Percentiles rank a stretch among this genome's conserved stretches.
Evolutionary conservation across 345 rosid species (phyloP).

Genomic region (Iberis pinnata): DNA sequence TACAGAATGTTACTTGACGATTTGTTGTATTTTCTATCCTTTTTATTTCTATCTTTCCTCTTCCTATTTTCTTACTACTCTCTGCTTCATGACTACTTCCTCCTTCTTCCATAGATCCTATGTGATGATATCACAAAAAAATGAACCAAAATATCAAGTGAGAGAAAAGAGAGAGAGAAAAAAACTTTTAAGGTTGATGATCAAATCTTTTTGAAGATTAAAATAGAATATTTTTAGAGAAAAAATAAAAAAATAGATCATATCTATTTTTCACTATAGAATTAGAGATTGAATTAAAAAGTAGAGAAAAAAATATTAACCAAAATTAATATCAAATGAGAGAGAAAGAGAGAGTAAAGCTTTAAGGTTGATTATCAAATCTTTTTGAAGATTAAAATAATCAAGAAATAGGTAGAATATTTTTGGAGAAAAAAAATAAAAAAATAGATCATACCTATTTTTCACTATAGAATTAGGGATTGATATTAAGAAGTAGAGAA

Average conservation of each 20-base stretch:
- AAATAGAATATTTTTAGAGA: too few relatives aligned
- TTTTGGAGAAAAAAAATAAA: too few relatives aligned
- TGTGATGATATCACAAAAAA: neutral
- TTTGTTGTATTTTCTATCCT: constrained; percentile 77
- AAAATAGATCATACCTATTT: too few relatives aligned
- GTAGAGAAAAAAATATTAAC: neutral
- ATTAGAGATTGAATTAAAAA: neutral
- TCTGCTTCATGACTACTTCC: constrained; percentile 35
- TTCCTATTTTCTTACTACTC: constrained; percentile 49
- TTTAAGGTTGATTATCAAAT: neutral
- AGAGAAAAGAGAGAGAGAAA: neutral
- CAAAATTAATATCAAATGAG: too few relatives aligned
- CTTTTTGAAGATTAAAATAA: neutral
- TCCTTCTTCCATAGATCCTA: constrained; percentile 29
- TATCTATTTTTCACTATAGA: too few relatives aligned
- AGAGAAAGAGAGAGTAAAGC: too few relatives aligned
- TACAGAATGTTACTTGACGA: constrained; percentile 85
- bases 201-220: constrained; percentile 12
- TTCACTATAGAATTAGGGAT: too few relatives aligned
- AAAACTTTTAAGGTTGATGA: neutral
- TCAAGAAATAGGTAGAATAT: too few relatives aligned
- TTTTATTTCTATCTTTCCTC: constrained; percentile 78
- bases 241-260: constrained; percentile 1
- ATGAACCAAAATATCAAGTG: neutral
- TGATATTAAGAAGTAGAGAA: too few relatives aligned